A percentile compares a stretch with the other conserved stretches of the same genome.
phyloP scores from a whole-genome alignment of 1,284 basidiomycete species.

The Gomphus bonarii region DNA sequence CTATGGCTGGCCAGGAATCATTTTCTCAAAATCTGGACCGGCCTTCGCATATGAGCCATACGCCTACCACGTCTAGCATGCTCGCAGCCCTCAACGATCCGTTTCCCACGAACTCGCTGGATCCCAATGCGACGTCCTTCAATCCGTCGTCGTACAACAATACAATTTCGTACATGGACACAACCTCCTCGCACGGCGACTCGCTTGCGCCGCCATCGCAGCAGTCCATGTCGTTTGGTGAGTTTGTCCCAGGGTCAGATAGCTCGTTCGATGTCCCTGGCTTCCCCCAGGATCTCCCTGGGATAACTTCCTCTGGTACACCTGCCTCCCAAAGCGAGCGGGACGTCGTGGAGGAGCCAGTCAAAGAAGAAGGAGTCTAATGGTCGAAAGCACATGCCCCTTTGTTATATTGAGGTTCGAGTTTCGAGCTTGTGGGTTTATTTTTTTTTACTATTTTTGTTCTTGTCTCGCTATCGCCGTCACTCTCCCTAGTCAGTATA shows the following conservation, averaged over 20 bases:
- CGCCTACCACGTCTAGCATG: slow-evolving; percentile 80
- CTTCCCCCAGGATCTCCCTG: slow-evolving; percentile 34
- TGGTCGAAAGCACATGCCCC: background rate
- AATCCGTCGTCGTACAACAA: slow-evolving; percentile 51
- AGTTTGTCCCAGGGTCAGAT: slow-evolving; percentile 41
- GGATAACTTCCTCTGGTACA: slow-evolving; percentile 40
- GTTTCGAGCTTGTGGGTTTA: background rate
- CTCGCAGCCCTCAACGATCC: slow-evolving; percentile 68
- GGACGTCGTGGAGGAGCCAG: slow-evolving; percentile 35
- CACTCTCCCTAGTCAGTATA: slow-evolving; percentile 8
- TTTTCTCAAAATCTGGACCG: slow-evolving; percentile 50
- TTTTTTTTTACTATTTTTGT: background rate
- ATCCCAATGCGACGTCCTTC: slow-evolving; percentile 43
- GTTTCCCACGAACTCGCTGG: slow-evolving; percentile 52
- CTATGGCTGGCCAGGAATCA: slow-evolving; percentile 70
- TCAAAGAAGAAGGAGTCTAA: slow-evolving; percentile 32
- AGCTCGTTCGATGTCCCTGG: slow-evolving; percentile 56
- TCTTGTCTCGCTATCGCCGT: slow-evolving; percentile 3
- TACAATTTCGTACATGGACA: slow-evolving; percentile 65
- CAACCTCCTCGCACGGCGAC: slow-evolving; percentile 50
- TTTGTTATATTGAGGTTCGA: background rate
- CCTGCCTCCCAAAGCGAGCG: slow-evolving; percentile 38
- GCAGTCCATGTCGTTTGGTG: slow-evolving; percentile 50
- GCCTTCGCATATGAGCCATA: slow-evolving; percentile 46
- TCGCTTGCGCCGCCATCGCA: slow-evolving; percentile 40